Percentiles rank a stretch among this genome's conserved stretches.
Evolutionary conservation across 441 rosid species (phyloP).

Genomic region (Euphorbia schlechtendalii): DNA sequence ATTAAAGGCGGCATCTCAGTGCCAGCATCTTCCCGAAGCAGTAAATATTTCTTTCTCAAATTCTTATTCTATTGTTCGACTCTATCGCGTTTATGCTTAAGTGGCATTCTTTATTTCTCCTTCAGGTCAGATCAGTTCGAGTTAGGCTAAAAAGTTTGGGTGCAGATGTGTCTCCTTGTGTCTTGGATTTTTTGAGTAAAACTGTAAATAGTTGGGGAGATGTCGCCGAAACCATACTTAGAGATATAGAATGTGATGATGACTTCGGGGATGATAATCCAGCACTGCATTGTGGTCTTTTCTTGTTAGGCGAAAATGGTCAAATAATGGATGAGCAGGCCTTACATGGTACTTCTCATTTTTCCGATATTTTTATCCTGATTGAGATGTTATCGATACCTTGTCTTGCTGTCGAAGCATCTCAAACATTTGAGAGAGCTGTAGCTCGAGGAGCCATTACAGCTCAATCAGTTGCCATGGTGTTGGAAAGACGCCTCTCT

Average conservation of each 20-base stretch:
- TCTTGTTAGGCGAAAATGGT: slow-evolving; percentile 68
- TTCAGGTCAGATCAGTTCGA: slow-evolving; percentile 87
- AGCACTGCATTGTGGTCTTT: slow-evolving; percentile 42
- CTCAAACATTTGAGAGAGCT: slow-evolving; percentile 92
- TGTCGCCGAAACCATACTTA: slow-evolving; percentile 73
- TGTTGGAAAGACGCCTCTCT: slow-evolving; percentile 72
- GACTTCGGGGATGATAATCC: slow-evolving; percentile 51
- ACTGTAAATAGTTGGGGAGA: slow-evolving; percentile 90
- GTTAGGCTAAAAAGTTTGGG: slow-evolving; percentile 76
- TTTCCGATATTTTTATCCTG: slow-evolving; percentile 84
- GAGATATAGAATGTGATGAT: slow-evolving; percentile 74
- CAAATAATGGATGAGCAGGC: slow-evolving; percentile 51
- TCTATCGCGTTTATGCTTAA: slow-evolving; percentile 14
- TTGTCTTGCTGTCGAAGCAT: slow-evolving; percentile 80
- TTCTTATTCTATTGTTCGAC: not conserved
- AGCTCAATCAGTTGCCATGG: slow-evolving; percentile 71
- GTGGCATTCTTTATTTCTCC: slow-evolving; percentile 20
- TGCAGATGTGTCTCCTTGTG: slow-evolving; percentile 67
- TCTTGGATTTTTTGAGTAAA: slow-evolving; percentile 81
- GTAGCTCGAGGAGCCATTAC: slow-evolving; percentile 74
- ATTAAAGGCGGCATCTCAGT: slow-evolving; percentile 84
- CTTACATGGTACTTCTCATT: slow-evolving; percentile 39
- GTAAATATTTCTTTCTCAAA: slow-evolving; percentile 39
- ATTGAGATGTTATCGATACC: slow-evolving; percentile 92
- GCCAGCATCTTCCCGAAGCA: slow-evolving; percentile 92